Evolutionary conservation across 2,329 filamentous ascomycete species (phyloP).

Genomic region (Penicillium palitans): DNA sequence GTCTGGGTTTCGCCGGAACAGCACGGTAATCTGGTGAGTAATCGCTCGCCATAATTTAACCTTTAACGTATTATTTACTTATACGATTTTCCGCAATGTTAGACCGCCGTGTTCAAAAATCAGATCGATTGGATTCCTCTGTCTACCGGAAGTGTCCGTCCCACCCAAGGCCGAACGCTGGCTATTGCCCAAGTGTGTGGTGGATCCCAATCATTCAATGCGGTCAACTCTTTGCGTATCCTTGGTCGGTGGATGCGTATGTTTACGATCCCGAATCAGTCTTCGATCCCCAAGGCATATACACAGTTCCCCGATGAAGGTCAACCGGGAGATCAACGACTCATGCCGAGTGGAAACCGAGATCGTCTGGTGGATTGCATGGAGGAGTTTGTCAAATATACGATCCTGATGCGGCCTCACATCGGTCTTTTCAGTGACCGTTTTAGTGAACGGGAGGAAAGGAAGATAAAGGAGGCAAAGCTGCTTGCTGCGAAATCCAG

Average conservation of each 20-base stretch:
- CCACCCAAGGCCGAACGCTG: slow-evolving; percentile 65
- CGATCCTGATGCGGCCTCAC: slow-evolving; percentile 63
- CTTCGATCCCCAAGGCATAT: slow-evolving; percentile 63
- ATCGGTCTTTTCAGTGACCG: slow-evolving; percentile 63
- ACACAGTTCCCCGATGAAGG: slow-evolving; percentile 60
- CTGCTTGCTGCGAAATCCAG: not conserved
- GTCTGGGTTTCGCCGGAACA: slow-evolving; percentile 67
- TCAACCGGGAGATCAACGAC: slow-evolving; percentile 48
- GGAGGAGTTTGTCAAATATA: slow-evolving; percentile 71
- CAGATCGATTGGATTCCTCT: slow-evolving; percentile 71
- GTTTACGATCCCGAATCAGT: slow-evolving; percentile 68
- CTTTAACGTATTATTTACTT: slow-evolving; percentile 5
- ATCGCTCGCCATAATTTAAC: not conserved
- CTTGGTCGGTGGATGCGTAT: slow-evolving; percentile 70
- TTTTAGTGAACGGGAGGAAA: slow-evolving; percentile 57
- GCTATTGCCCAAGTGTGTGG: slow-evolving; percentile 64
- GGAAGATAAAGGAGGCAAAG: slow-evolving; percentile 25
- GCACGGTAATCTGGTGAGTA: slow-evolving; percentile 60
- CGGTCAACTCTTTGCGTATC: slow-evolving; percentile 64
- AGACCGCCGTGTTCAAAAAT: slow-evolving; percentile 68
- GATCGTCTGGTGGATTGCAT: slow-evolving; percentile 65
- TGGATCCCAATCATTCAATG: slow-evolving; percentile 67
- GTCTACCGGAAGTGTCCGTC: slow-evolving; percentile 60
- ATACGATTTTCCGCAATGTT: not conserved
- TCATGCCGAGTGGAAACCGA: slow-evolving; percentile 58